phyloP scores from a whole-genome alignment of 176 grass and related monocot species.

The Tillandsia fasciculata region DNA sequence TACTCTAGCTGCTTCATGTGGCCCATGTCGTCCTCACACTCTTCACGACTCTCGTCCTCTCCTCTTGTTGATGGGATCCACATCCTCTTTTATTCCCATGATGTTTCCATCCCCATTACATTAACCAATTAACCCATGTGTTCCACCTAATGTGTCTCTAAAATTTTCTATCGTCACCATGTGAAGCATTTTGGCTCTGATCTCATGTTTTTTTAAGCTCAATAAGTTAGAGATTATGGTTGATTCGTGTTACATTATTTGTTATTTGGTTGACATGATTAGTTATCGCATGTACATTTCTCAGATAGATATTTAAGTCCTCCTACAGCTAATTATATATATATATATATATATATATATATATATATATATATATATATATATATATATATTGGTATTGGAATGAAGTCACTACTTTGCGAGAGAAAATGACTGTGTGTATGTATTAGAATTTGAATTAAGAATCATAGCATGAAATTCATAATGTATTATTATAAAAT shows the following conservation, averaged over 20 bases:
- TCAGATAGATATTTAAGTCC: no score
- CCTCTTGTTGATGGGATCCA: constrained; percentile 59
- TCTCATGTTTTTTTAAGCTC: background rate
- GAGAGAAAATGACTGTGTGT: no score
- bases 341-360: no score
- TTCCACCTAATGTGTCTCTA: constrained; percentile 61
- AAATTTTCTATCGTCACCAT: constrained; percentile 32
- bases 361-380: no score
- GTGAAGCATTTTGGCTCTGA: constrained; percentile 27
- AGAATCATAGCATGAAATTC: no score
- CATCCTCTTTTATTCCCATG: constrained; percentile 52
- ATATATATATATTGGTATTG: no score
- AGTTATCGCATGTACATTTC: no score
- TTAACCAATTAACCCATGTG: constrained; percentile 47
- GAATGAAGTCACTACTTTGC: no score
- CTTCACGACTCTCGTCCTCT: constrained; percentile 8
- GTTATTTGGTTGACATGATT: no score
- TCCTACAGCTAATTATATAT: no score
- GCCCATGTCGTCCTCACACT: constrained; percentile 35
- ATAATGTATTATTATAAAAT: no score
- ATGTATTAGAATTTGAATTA: no score
- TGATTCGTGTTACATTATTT: constrained; percentile 8
- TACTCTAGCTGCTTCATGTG: constrained; percentile 31
- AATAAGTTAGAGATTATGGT: constrained; percentile 9
- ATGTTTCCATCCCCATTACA: constrained; percentile 57